Base-by-base conservation (phyloP, 306 rosid species). In the Cicer cuneatum region DNA sequence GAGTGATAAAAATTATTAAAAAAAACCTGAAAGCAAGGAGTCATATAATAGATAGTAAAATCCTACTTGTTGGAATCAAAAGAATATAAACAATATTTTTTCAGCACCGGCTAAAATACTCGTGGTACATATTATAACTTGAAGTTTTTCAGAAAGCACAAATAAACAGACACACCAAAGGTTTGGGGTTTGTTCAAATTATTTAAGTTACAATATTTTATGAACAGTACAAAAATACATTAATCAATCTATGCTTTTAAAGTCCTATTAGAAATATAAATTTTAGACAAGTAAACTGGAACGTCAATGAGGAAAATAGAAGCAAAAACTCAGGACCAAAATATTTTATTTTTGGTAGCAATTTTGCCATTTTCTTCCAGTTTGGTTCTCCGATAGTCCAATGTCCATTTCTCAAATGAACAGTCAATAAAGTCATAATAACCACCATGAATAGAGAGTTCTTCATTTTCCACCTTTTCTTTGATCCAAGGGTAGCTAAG, bases 321-420 rank as follows among this genome's bases (percentile, higher is more conserved):
- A 60, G 78, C 54, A 66, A 61, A 61, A 64, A 57, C 78, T 92
- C 90, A 92, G 69, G 82, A 71, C 99, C 99, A 94, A 76, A 77
- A 81, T 61, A 77, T 67, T 75, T 67, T 82, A 76, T 88, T 79
- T 87, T 85, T 92, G 29, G 87, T 78, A 2, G 92, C 82, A 74
- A 92, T 60, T 63, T 66, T 73, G 51, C 79, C 86, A 66, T 60
- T 79, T 83, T 62, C 83, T 72, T 83, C 85, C 53, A 65, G 73
- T 72, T 79, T 78, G 72, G 83, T 82, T 78, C 85, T 90, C 62
- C 85, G 46, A 69, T 86, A 90, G 82, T 94, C 97, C 52, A 94
- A 80, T 72, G 97, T 87, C 99, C 99, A 94, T 75, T 94, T 94
- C 92, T 94, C 99, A 66, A 94, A 94, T 63, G 99, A 82, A 84